Percentiles rank a stretch among this genome's conserved stretches.
Conservation (phyloP, 2,329 filamentous ascomycete genomes). For the Hortaea werneckii region DNA sequence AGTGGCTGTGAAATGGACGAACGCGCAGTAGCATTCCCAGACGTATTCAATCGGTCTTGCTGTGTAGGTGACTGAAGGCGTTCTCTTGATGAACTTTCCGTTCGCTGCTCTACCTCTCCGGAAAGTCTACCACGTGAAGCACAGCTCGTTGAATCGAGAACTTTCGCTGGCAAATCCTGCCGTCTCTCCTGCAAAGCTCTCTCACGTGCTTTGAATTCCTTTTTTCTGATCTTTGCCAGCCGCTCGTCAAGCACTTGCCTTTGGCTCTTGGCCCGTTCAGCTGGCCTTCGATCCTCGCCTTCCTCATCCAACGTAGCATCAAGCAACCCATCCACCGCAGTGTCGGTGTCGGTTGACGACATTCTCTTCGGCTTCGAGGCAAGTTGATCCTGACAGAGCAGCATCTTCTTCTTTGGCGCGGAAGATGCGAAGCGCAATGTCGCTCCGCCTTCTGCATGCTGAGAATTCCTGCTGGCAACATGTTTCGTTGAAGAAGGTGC, state of each 20-base stretch:
- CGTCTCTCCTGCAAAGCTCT: too few relatives aligned
- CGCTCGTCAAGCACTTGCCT: slow-evolving; percentile 18
- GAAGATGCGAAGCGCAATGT: slow-evolving; percentile 30
- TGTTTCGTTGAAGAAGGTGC: too few relatives aligned
- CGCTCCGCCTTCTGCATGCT: background rate
- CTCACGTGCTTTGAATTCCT: slow-evolving; percentile 2
- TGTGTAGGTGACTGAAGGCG: too few relatives aligned
- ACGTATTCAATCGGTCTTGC: too few relatives aligned
- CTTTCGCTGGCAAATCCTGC: too few relatives aligned
- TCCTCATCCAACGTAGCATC: slow-evolving; percentile 15
- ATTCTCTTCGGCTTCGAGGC: slow-evolving; percentile 6
- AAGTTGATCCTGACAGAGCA: slow-evolving; percentile 33
- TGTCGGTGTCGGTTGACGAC: slow-evolving; percentile 10
- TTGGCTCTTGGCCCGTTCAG: slow-evolving; percentile 9
- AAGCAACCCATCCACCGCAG: slow-evolving; percentile 5
- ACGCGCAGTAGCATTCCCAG: too few relatives aligned
- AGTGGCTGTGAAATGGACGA: too few relatives aligned
- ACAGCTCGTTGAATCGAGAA: too few relatives aligned
- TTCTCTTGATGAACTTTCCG: too few relatives aligned
- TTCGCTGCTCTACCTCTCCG: too few relatives aligned
- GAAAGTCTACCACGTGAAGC: too few relatives aligned
- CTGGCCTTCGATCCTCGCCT: slow-evolving; percentile 12
- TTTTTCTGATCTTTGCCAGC: slow-evolving; percentile 20
- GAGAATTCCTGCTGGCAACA: too few relatives aligned
- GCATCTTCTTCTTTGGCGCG: slow-evolving; percentile 29